Percentiles rank a stretch among this genome's conserved stretches.
These are phyloP conservation scores for Albophoma yamanashiensis DNA, from an alignment of 2,329 filamentous ascomycete species.

Conservation along the genomic window DNA sequence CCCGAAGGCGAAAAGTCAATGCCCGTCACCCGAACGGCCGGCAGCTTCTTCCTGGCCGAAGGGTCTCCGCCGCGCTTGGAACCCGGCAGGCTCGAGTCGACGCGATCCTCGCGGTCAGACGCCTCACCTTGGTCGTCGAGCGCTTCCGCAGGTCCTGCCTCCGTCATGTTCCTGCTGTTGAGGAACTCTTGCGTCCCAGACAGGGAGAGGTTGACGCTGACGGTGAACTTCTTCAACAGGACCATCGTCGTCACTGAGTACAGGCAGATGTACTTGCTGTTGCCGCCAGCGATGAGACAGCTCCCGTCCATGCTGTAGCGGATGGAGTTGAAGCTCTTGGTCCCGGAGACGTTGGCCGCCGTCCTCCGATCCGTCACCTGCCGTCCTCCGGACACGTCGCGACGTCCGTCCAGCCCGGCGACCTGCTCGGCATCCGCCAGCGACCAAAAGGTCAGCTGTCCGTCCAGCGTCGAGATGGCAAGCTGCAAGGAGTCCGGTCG, in stretches of 20 bases:
- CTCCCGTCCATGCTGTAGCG: slow-evolving; percentile 87
- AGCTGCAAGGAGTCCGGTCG: slow-evolving; percentile 86
- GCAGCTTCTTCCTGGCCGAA: slow-evolving; percentile 61
- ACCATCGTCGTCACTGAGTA: slow-evolving; percentile 93
- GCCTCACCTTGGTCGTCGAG: slow-evolving; percentile 81
- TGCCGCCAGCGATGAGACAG: slow-evolving; percentile 82
- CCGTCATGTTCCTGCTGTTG: slow-evolving; percentile 84
- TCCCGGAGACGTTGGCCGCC: slow-evolving; percentile 81
- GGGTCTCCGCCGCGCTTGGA: slow-evolving; percentile 77
- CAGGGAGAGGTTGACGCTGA: slow-evolving; percentile 89
- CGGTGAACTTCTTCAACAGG: slow-evolving; percentile 87
- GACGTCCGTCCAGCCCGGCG: slow-evolving; percentile 75
- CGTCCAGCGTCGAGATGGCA: slow-evolving; percentile 85
- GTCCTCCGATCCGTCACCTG: slow-evolving; percentile 81
- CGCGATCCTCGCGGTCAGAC: slow-evolving; percentile 77
- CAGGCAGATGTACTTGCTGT: slow-evolving; percentile 97
- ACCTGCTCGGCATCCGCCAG: slow-evolving; percentile 80
- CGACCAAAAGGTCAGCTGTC: slow-evolving; percentile 91
- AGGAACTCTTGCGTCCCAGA: slow-evolving; percentile 96
- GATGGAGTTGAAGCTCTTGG: slow-evolving; percentile 82
- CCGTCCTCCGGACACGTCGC: slow-evolving; percentile 87
- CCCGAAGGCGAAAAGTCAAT: slow-evolving; percentile 85
- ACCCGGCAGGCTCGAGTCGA: slow-evolving; percentile 71
- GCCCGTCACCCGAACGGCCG: slow-evolving; percentile 75
- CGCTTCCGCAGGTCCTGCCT: slow-evolving; percentile 75